Base-by-base conservation (phyloP, 495 filamentous ascomycete species). In the Neohortaea acidophila region DNA sequence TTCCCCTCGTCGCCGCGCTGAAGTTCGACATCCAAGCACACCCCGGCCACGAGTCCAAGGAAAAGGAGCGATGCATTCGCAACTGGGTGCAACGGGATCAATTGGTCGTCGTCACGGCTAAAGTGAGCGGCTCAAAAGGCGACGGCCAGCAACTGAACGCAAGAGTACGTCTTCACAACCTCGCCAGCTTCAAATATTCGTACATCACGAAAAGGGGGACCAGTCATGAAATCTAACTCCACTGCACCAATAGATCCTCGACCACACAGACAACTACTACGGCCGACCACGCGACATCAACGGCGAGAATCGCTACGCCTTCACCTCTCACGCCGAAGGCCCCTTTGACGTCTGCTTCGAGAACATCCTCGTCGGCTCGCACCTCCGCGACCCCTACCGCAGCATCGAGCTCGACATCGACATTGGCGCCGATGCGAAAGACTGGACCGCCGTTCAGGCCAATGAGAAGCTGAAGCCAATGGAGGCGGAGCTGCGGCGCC, bases 341-440 rank as follows among this genome's bases (percentile, higher is more conserved):
- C 81, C 84, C 7, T 97, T 97, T 54, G 89, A 97, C 51, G 86
- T 97, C 35, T 97, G 89, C 69, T 86, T 96, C 52, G 84, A 93
- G 59, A 97, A 97, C 61, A 60, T 73, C 48, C 67, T 92, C 39
- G 64, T 66, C 6, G 35, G 12, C 8, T 23, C n/a, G 32, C 41
- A 52, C 64, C 59, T 61, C 30, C 56, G 66, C 33, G 75, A 77
- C 58, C 79, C 79, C 32, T 21, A 25, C 0, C 84, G 87, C 32
- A 68, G 79, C 55, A 67, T 97, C 50, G 89, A 96, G 61, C 83
- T 97, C 49, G 89, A 97, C 56, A 83, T 97, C 64, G 89, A 97
- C 57, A 96, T 97, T 52, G 89, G 89, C 44, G 89, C 89, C 62
- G 89, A 97, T 53, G 89, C 89, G 39, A 87, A 89, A 58, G 89